A percentile compares a stretch with the other conserved stretches of the same genome.
These are phyloP conservation scores for Kwoniella bestiolae DNA, from an alignment of 768 basidiomycete genomes.

Conservation along the genomic window DNA sequence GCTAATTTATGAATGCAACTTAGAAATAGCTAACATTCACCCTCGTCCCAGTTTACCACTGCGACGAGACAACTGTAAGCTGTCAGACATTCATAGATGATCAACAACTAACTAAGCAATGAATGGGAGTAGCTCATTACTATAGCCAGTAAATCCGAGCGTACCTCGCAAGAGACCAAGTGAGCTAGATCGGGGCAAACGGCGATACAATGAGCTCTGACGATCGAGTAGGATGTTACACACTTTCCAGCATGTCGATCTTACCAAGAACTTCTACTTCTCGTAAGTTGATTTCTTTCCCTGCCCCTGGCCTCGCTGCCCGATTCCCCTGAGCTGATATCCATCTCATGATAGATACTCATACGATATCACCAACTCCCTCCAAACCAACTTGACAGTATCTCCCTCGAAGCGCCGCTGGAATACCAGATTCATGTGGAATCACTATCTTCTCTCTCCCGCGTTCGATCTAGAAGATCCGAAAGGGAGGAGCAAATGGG, in stretches of 20 bases:
- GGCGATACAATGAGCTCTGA: too few relatives aligned
- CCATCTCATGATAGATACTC: constrained; percentile 70
- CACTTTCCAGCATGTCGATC: constrained; percentile 93
- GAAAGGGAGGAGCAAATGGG: constrained; percentile 68
- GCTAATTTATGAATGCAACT: not conserved
- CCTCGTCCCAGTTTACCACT: constrained; percentile 71
- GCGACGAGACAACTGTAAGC: constrained; percentile 84
- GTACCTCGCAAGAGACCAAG: constrained; percentile 82
- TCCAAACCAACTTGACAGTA: constrained; percentile 83
- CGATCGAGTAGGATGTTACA: constrained; percentile 66
- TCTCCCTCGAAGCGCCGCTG: constrained; percentile 60
- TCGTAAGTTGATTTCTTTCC: too few relatives aligned
- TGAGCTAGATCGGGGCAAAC: too few relatives aligned
- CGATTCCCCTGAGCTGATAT: not conserved
- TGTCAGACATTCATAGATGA: too few relatives aligned
- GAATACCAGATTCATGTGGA: constrained; percentile 93
- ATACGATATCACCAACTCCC: constrained; percentile 93
- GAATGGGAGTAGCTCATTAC: constrained; percentile 61
- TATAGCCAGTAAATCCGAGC: constrained; percentile 80
- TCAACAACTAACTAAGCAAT: not conserved
- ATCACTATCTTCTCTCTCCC: constrained; percentile 78
- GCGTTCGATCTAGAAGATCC: constrained; percentile 64
- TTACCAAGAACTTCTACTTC: constrained; percentile 99
- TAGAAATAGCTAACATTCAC: constrained; percentile 15
- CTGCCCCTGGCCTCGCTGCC: not conserved